Base-by-base conservation (phyloP, 441 rosid genomes). In the Euphorbia celastroides region DNA sequence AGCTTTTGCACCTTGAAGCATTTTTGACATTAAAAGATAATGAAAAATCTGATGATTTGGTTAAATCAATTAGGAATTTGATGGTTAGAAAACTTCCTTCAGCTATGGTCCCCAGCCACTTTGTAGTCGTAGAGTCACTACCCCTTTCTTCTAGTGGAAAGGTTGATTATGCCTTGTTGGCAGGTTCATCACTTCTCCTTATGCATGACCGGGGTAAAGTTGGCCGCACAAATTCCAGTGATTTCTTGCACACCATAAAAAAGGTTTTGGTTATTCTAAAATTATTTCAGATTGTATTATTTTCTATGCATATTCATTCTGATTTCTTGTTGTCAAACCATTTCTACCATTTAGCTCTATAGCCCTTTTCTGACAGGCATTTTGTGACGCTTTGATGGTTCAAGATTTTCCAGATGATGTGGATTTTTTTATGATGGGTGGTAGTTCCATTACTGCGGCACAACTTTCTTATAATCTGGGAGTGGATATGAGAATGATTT, bases 371-470 rank as follows among this genome's bases (percentile, higher is more conserved):
- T 68, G 59, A 51, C 81, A 93, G 99, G 96, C 90, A 50, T 79
- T 89, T 83, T 79, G 83, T 79, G 84, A 86, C 56, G 88, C 86
- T 70, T 71, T 91, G 80, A 66, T 83, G 88, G 80, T 88, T 60
- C 78, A 83, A 77, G 89, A 83, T 71, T 80, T 93, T 70, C 82
- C 84, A 58, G 80, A 77, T 31, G 82, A 84, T 73, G 96, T 82
- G 64, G 84, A 93, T 81, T 93, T 93, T 80, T 93, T 93, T 79
- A 63, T 63, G 56, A 75, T 89, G 75, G 99, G 97, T 68, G 99
- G 99, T 69, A 84, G 87, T 80, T 93, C 99, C 58, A 70, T 93
- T 65, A 64, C 92, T 38, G 99, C 99, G 38, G 96, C 99, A 3
- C 92, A 89, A 73, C 88, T 75, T 81, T 81, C 92, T 71, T 87